These are phyloP conservation scores for Hevea brasiliensis DNA, from an alignment of 345 rosid species.

Conservation along the genomic window DNA sequence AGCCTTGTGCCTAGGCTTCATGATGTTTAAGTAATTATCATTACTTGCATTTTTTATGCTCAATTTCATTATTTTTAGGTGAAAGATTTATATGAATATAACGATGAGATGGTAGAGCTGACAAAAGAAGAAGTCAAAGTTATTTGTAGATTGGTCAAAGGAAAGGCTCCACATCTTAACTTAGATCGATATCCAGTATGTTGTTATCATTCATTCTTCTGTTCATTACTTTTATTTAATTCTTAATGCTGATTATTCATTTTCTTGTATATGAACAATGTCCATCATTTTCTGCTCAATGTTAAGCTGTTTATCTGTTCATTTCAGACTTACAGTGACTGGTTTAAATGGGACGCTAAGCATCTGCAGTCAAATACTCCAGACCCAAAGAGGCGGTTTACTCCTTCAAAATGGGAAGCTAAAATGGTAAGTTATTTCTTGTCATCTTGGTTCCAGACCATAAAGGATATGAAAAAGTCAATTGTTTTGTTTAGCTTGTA, in stretches of 20 bases:
- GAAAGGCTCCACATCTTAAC: conserved; percentile 87
- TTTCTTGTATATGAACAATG: not conserved
- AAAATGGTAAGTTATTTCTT: conserved; percentile 48
- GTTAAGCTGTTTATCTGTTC: conserved; percentile 9
- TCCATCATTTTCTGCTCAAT: conserved; percentile 4
- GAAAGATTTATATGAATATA: conserved; percentile 74
- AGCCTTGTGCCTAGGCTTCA: too few relatives aligned
- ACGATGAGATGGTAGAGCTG: conserved; percentile 81
- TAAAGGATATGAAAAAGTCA: not conserved
- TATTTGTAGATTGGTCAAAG: conserved; percentile 63
- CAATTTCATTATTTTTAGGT: conserved; percentile 45
- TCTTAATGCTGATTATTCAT: not conserved
- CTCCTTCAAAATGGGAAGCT: conserved; percentile 91
- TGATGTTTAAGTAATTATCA: not conserved
- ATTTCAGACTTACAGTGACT: conserved; percentile 78
- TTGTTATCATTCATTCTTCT: conserved; percentile 14
- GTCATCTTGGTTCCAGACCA: not conserved
- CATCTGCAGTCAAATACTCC: conserved; percentile 97
- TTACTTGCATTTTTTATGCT: not conserved
- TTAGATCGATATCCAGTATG: conserved; percentile 80
- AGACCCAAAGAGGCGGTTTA: conserved; percentile 88
- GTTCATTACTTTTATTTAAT: too few relatives aligned
- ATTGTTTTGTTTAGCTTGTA: not conserved
- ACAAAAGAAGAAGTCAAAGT: conserved; percentile 66
- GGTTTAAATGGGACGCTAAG: conserved; percentile 79